Base-by-base conservation (phyloP, 371 early-diverging fungal species). In the Saksenaea vasiformis region DNA sequence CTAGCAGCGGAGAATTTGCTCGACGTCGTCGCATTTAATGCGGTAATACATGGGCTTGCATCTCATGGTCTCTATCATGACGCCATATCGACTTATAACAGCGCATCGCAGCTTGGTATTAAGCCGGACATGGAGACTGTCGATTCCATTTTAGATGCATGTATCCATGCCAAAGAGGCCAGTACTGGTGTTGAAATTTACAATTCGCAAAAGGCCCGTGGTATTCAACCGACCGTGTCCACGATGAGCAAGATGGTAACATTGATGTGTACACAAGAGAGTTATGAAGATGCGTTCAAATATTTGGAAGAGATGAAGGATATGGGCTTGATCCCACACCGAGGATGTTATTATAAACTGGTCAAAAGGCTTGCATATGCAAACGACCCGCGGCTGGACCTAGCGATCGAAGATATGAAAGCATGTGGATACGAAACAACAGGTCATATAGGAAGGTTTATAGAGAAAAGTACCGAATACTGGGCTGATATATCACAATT, bases 251-350 rank as follows among this genome's bases (percentile, higher is more conserved):
- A 80, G 26, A 80, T 93, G 87, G 80, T 90, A 7, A 58, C 71
- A 0, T 58, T 90, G 22, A 69, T 67, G 39, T 76, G 79, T n/a
- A 81, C 80, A 0, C 83, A 86, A 59, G 80, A 80, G 15, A 79
- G 87, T 70, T 93, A 90, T 63, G 91, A 92, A 68, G 89, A 87
- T 24, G 91, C 90, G 9, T 93, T 93, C 61, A 70, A 72, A 41
- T 92, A 90, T 54, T 70, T 93, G 63, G 91, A 92, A 71, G 77
- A 87, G 41, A 90, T 90, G 88, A 89, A 90, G 68, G 66, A 81
- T 15, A 71, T 74, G 19, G 77, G 78, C 34, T 77, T 87, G 64
- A 73, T 82, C 19, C 93, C 93, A 0, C 65, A 75, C 1, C 81
- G 83, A 61, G 73, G 79, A 2, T 77, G 83, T 15, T 90, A 91